Evolutionary conservation across 345 rosid genomes (phyloP).

Genomic region (Eucalyptus paniculata): DNA sequence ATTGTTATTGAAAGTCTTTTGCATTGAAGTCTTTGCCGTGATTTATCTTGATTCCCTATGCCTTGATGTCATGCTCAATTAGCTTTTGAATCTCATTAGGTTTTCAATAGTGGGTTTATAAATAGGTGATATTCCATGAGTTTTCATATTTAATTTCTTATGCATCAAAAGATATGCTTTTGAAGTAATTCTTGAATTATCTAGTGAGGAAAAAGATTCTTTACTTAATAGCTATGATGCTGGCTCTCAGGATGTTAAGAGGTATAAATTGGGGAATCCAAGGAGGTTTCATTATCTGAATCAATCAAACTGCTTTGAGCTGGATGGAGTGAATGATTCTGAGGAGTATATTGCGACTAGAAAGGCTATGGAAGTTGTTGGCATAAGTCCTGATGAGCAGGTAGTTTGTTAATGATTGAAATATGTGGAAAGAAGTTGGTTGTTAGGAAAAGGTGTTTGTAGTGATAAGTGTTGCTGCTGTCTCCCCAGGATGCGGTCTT

Average conservation of each 20-base stretch:
- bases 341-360: slow-evolving; percentile 74
- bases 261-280: slow-evolving; percentile 74
- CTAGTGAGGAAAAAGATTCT: not conserved
- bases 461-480: not conserved
- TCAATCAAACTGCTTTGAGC: slow-evolving; percentile 72
- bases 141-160: not conserved
- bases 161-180: not conserved
- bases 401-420: slow-evolving; percentile 16
- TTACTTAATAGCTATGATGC: not conserved
- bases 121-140: not conserved
- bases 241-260: slow-evolving; percentile 48
- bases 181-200: not conserved
- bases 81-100: not conserved
- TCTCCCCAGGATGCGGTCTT: slow-evolving; percentile 70
- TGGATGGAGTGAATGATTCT: slow-evolving; percentile 76
- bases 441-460: not conserved
- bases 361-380: slow-evolving; percentile 93
- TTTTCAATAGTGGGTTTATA: not conserved
- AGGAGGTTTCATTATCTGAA: slow-evolving; percentile 82
- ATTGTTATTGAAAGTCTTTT: not conserved
- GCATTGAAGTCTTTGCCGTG: not conserved
- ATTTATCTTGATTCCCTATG: not conserved
- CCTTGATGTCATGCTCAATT: not conserved
- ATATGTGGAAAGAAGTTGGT: not conserved
- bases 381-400: slow-evolving; percentile 75